A percentile compares a stretch with the other conserved stretches of the same genome.
phyloP scores from a whole-genome alignment of 2,329 filamentous ascomycete species.

The Achaetomium macrosporum region DNA sequence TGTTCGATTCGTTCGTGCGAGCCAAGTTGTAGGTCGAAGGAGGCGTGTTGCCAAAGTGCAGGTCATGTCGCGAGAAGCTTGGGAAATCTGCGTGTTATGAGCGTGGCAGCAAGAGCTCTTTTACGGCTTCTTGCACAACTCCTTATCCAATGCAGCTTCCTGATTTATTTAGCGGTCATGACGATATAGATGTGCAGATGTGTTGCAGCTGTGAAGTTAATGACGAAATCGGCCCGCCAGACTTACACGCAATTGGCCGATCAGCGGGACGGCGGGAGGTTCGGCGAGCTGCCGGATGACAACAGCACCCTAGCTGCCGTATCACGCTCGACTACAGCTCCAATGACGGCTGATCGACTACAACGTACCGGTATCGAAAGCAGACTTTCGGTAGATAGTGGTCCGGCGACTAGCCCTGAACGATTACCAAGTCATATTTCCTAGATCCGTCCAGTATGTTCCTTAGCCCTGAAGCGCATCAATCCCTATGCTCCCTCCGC shows the following conservation, averaged over 20 bases:
- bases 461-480: too few species aligned
- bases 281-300: too few species aligned
- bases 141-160: neutral
- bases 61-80: constrained; percentile 4
- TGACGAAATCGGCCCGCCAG: neutral
- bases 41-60: constrained; percentile 7
- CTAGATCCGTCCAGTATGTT: too few species aligned
- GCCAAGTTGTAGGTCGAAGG: neutral
- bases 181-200: constrained; percentile 4
- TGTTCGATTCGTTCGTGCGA: constrained; percentile 4
- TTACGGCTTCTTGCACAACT: neutral
- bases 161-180: constrained; percentile 2
- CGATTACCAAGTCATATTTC: too few species aligned
- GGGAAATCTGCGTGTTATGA: neutral
- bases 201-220: neutral
- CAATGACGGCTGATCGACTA: too few species aligned
- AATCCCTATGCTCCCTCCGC: constrained; percentile 15
- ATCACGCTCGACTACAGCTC: too few species aligned
- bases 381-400: too few species aligned
- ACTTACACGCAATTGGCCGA: constrained; percentile 3
- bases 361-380: too few species aligned
- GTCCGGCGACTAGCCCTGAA: too few species aligned
- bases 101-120: neutral
- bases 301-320: too few species aligned
- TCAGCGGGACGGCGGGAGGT: neutral